Base-by-base conservation (phyloP, 75 land plant species). In the Cryptomeria japonica region DNA sequence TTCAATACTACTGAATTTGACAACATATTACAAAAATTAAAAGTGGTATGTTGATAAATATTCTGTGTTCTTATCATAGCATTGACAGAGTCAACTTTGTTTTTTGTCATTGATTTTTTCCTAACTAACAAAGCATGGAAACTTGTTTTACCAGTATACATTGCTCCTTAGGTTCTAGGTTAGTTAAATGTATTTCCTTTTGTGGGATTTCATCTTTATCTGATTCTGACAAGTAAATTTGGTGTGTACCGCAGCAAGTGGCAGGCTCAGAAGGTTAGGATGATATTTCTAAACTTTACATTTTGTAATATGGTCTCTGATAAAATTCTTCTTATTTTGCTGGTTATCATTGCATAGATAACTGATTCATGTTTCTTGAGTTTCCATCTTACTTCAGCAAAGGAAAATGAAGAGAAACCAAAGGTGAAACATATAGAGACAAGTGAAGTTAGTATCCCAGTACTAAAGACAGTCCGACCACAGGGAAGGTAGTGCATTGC, bases 1-100 rank as follows among this genome's bases (percentile, higher is more conserved):
- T 95, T 97, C 92, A 97, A 97, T 85, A 97, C 99, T 4, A 77
- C 94, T 25, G 95, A 93, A 79, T 97, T 96, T 91, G 99, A 97
- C 83, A 91, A 89, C 75, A 96, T 97, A 61, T 93, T 97, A n/a
- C 95, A 96, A 83, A 95, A 89, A 88, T 90, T 97, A 85, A 95
- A 96, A 95, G 99, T 97, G 96, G 99, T 97, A 92, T 87, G 76
- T 87, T 83, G 46, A 13, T 10, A 39, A 25, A 19, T 19, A 39
- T 18, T 19, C 7, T 28, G 5, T 19, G 53, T 37, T 85, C 44
- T 34, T 88, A 2, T 61, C 34, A 49, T 82, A 44, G 34, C 14
- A 82, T 44, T 46, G 31, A 49, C 46, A 46, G 32, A 82, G 51
- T 82, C 84, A 82, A n/a, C 11, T 56, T 51, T 51, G 14, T 51